Evolutionary conservation across 1,284 basidiomycete genomes (phyloP), one percentile per base, ranked within the genome.

Genomic region (Cryptococcus sp.): DNA sequence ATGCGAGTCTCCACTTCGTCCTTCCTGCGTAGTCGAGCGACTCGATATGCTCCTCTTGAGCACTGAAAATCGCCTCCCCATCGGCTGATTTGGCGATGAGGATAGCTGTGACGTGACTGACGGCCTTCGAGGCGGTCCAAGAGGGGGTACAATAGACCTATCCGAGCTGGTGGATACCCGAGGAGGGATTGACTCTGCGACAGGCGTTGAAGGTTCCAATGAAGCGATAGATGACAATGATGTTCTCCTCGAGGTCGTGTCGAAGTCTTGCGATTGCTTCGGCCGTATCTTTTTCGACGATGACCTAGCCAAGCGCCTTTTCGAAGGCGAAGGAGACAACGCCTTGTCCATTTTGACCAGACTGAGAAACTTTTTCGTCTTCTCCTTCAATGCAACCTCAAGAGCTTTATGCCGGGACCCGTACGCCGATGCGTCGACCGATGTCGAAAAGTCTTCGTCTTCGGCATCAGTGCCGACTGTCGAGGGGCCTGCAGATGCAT

Each of bases 21-120:
- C 31, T 5, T 39, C 52, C 5, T 50, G 33, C 24, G 49, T 50
- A 4, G 54, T 47, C 2, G 53, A 54, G 45, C 58, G 53, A 1
- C 60, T 57, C 1, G 69, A 71, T 7, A 66, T 46, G 10, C 52
- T 66, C 5, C 68, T 43, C 38, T 65, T 67, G 37, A 69, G 48
- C n/a, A 56, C 33, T 19, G 59, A 56, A 19, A 65, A 53, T 34
- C 50, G 50, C 42, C 48, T 38, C 4, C 32, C 45, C 11, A 54
- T 28, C n/a, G 45, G 48, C 19, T 36, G 54, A 41, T 34, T 40
- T 19, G 47, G 45, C 18, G 43, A 41, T 14, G 43, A 36, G 11
- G 45, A 24, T 21, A 35, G 23, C 24, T 25, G 34, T n/a, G 31
- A 22, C 11, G 50, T 33, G 16, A 44, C 46, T 2, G 46, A 44